Conservation (phyloP, 495 filamentous ascomycete genomes). For the Halenospora varia region DNA sequence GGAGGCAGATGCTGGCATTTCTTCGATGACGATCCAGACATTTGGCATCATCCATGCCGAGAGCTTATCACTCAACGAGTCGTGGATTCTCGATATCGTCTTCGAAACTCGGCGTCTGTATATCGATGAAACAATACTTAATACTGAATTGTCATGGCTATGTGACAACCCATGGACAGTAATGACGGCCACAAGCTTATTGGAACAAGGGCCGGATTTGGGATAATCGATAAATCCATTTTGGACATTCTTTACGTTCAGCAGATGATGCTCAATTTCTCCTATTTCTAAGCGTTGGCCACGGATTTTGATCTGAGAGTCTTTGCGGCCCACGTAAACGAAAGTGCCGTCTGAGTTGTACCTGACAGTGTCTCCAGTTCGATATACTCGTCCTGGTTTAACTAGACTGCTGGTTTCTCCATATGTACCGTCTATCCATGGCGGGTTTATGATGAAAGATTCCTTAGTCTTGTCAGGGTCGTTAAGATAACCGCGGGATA, state of each 20-base stretch:
- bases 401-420: neutral
- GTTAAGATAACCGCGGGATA: constrained; percentile 44
- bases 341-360: constrained; percentile 47
- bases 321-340: constrained; percentile 23
- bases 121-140: neutral
- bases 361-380: constrained; percentile 55
- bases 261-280: constrained; percentile 16
- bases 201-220: neutral
- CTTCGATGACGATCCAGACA: neutral
- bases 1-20: neutral
- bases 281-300: constrained; percentile 27
- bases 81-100: neutral
- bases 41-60: neutral
- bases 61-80: neutral
- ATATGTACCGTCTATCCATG: too few relatives aligned
- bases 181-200: neutral
- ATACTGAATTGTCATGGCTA: too few relatives aligned
- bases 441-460: constrained; percentile 27
- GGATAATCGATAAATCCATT: neutral
- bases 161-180: neutral
- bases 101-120: neutral
- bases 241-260: neutral
- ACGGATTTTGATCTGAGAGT: constrained; percentile 26
- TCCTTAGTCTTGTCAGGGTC: constrained; percentile 37
- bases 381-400: constrained; percentile 1